These are phyloP conservation scores for Biscogniauxia marginata DNA, from an alignment of 2,329 filamentous ascomycete species.

Conservation along the genomic window DNA sequence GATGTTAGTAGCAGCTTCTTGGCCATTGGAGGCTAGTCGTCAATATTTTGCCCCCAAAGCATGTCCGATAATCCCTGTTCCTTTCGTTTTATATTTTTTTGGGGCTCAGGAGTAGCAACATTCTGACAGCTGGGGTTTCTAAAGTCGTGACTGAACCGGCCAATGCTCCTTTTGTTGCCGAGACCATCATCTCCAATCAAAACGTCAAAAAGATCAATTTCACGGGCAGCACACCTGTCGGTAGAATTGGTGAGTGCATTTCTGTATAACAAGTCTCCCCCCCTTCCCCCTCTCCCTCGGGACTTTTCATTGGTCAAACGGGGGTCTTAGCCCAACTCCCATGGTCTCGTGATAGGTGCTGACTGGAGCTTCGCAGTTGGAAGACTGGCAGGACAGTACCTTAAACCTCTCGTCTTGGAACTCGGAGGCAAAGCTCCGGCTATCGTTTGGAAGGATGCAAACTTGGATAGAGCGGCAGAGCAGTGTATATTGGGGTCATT, in stretches of 20 bases:
- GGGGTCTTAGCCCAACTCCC: neutral
- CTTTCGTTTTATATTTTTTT: too few relatives aligned
- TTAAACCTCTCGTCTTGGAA: conserved; percentile 69
- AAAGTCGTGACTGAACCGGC: conserved; percentile 53
- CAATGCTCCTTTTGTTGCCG: conserved; percentile 60
- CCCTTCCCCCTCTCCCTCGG: neutral
- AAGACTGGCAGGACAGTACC: conserved; percentile 57
- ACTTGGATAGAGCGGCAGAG: conserved; percentile 60
- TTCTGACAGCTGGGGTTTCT: neutral
- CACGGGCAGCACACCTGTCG: conserved; percentile 65
- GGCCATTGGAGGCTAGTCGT: neutral
- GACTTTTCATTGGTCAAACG: neutral
- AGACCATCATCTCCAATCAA: conserved; percentile 58
- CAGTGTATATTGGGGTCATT: conserved; percentile 60
- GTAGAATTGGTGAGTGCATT: conserved; percentile 47
- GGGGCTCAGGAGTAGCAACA: neutral
- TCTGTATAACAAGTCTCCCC: neutral
- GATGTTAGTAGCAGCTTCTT: neutral
- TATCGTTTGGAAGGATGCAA: conserved; percentile 66
- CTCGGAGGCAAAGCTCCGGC: conserved; percentile 68
- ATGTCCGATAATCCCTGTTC: neutral
- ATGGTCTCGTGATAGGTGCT: neutral
- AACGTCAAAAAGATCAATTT: conserved; percentile 68
- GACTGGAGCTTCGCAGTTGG: conserved; percentile 40
- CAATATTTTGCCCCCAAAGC: neutral